phyloP scores from a whole-genome alignment of 208 protist genomes.

The Leishmania tarentolae region DNA sequence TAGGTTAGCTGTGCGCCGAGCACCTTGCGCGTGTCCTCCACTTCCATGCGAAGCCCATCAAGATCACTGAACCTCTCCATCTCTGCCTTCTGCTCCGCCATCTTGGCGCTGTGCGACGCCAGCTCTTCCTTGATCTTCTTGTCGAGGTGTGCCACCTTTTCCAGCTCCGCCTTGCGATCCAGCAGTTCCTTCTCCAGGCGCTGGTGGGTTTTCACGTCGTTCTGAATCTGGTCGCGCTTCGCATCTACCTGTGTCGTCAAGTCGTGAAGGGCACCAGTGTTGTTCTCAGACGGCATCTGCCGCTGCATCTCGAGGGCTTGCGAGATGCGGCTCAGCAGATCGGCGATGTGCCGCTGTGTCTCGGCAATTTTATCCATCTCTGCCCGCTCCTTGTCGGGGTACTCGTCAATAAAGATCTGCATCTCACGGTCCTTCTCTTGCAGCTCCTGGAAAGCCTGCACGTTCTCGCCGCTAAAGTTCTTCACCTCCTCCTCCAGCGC shows the following conservation, averaged over 20 bases:
- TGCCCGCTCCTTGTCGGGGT: conserved; percentile 76
- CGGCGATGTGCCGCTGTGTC: conserved; percentile 61
- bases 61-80: conserved; percentile 85
- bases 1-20: conserved; percentile 58
- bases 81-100: conserved; percentile 79
- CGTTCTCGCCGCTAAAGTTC: conserved; percentile 87
- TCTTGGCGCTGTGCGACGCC: conserved; percentile 69
- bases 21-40: conserved; percentile 62
- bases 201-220: conserved; percentile 84
- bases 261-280: conserved; percentile 59
- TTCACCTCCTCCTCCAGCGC: conserved; percentile 83
- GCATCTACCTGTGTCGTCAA: conserved; percentile 85
- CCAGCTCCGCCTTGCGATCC: conserved; percentile 86
- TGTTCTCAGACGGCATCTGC: conserved; percentile 76
- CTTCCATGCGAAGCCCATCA: conserved; percentile 58
- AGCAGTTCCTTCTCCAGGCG: conserved; percentile 89
- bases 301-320: conserved; percentile 75
- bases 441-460: conserved; percentile 84
- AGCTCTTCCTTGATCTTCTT: conserved; percentile 90
- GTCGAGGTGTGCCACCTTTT: conserved; percentile 88
- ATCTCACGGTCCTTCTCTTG: conserved; percentile 86
- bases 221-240: conserved; percentile 75
- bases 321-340: conserved; percentile 80
- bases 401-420: conserved; percentile 88
- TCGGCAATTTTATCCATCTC: conserved; percentile 61